Evolutionary conservation across 345 rosid species (phyloP).

Genomic region (Hibiscus trionum): DNA sequence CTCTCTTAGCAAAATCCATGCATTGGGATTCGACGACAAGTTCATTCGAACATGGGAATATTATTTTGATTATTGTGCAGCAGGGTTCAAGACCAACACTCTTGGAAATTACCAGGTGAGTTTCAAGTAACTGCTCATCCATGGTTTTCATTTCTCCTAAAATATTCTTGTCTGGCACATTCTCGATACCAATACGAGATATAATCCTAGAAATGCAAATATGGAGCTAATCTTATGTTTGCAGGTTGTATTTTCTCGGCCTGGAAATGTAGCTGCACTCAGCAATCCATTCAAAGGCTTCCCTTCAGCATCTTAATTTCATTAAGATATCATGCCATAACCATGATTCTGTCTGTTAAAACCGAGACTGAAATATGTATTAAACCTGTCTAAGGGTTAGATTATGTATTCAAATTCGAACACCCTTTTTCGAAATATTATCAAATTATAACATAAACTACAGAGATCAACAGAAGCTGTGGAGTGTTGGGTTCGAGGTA

Average conservation of each 20-base stretch:
- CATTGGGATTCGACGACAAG: conserved; percentile 64
- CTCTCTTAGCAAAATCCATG: conserved; percentile 45
- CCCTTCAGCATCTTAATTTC: conserved; percentile 21
- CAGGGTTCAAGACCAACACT: conserved; percentile 71
- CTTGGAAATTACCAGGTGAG: conserved; percentile 70
- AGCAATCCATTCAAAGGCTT: conserved; percentile 38
- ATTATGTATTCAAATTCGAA: no score
- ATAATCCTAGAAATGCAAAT: no score
- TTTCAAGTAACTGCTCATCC: background rate
- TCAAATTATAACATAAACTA: no score
- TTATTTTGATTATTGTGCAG: conserved; percentile 83
- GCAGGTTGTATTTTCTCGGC: conserved; percentile 70
- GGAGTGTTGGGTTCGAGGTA: no score
- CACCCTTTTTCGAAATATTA: no score
- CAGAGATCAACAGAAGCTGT: no score
- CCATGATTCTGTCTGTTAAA: no score
- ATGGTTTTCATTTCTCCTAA: background rate
- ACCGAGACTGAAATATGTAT: no score
- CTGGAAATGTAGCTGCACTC: conserved; percentile 50
- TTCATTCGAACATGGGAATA: conserved; percentile 94
- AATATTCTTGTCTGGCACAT: no score
- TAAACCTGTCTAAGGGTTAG: no score
- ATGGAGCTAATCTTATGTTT: no score
- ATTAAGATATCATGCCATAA: no score
- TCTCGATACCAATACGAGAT: background rate